Evolutionary conservation across 805 yeast genomes (phyloP), one percentile per base, ranked within the genome.

Genomic region (Jamesozyma hellenica): DNA sequence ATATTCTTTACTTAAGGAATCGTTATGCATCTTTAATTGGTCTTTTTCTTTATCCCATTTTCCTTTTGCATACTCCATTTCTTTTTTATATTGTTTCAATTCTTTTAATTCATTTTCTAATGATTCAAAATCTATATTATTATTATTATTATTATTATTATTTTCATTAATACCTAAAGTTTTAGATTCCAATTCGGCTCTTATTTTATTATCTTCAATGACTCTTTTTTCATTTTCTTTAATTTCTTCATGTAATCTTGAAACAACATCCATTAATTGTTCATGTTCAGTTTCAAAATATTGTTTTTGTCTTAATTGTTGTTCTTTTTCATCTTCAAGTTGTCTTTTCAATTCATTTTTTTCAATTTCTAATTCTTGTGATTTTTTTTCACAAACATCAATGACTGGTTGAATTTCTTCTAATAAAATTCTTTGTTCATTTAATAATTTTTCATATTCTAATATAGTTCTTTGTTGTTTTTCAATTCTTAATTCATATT

Each of bases 361-460:
- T 28, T 53, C 58, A 6, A 13, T 3, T 35, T 53, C 58, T 42
- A 65, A 50, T 16, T 52, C 54, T 26, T 58, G 58, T 48, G 65
- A 48, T 30, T 57, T 61, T 8, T 53, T 50, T 35, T 59, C 58
- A 35, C 58, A 55, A 18, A 47, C 49, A 35, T 55, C 60, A 14
- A 58, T 52, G 1, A 53, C 51, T 8, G 59, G 61, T 29, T 60
- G 60, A 9, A 55, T 44, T 14, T 59, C 62, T 38, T 59, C 63
- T 8, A 55, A 37, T 1, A 55, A 55, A 8, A 46, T 41, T 27
- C 61, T 39, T 41, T 58, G 64, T 21, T 60, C 64, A 37, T 58
- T 54, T 21, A 58, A 39, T 25, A 59, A 35, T 29, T 44, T 45
- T 38, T 55, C 57, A 32, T 52, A 59, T 23, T 50, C 54, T 4